phyloP scores from a whole-genome alignment of 2,329 filamentous ascomycete species.

The Ceratocystis albifundus region DNA sequence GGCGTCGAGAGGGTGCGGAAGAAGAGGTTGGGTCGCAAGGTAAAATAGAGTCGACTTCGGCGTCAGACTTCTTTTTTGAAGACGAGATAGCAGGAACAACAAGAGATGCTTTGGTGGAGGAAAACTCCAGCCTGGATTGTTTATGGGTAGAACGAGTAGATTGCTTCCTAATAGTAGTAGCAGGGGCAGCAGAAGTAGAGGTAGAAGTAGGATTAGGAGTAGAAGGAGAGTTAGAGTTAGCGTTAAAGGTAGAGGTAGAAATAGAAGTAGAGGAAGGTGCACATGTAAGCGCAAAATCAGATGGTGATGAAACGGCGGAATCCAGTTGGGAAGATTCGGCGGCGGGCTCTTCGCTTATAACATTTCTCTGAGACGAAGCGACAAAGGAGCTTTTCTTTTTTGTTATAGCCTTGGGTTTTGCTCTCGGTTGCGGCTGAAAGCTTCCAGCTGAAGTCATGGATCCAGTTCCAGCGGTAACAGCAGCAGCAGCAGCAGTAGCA shows the following conservation, averaged over 20 bases:
- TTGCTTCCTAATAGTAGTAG: neutral
- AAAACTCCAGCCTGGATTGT: conserved; percentile 19
- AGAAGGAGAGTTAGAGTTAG: neutral
- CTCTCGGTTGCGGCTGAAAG: conserved; percentile 8
- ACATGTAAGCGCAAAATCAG: conserved; percentile 9
- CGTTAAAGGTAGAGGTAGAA: neutral
- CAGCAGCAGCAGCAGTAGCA: neutral
- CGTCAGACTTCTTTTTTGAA: neutral
- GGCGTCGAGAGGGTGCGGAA: conserved; percentile 10
- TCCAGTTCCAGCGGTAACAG: conserved; percentile 1
- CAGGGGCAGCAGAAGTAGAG: neutral
- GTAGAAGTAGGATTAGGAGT: neutral
- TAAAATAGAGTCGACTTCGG: neutral
- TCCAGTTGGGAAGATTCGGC: conserved; percentile 4
- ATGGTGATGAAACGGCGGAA: conserved; percentile 14
- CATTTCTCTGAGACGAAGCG: conserved; percentile 14
- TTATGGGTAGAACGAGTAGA: conserved; percentile 5
- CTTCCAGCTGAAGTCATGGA: conserved; percentile 1
- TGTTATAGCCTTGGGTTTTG: neutral
- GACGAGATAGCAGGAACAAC: neutral
- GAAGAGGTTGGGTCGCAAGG: conserved; percentile 3
- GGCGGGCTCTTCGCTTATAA: conserved; percentile 21
- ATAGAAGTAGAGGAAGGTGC: neutral
- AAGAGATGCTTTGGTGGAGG: conserved; percentile 18
- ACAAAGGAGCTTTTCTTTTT: neutral